Conservation (phyloP, 164 flowering plant species). For the Stephania yunnanensis region DNA sequence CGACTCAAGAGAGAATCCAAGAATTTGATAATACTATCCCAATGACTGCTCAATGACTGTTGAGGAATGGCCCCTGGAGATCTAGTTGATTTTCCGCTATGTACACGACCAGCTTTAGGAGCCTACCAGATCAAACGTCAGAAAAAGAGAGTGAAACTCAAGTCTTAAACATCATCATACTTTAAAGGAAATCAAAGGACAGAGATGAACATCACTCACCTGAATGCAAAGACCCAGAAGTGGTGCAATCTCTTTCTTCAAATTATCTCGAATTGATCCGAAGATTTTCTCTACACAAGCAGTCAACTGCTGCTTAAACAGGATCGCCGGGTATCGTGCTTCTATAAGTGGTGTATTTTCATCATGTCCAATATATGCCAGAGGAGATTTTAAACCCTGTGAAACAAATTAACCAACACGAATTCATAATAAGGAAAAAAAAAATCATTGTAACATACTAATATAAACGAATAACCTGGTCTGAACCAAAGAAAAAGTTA, state of each 20-base stretch:
- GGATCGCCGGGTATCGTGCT: constrained; percentile 84
- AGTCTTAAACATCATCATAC: background rate
- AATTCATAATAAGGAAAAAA: background rate
- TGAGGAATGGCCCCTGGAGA: constrained; percentile 63
- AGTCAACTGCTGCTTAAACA: constrained; percentile 87
- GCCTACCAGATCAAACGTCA: constrained; percentile 42
- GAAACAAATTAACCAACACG: background rate
- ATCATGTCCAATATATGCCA: constrained; percentile 55
- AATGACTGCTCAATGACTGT: constrained; percentile 60
- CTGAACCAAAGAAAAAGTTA: background rate
- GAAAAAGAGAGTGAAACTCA: background rate
- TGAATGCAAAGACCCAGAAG: constrained; percentile 71
- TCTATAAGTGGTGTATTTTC: constrained; percentile 62
- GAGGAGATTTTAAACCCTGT: constrained; percentile 69
- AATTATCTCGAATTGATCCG: constrained; percentile 84
- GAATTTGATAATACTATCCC: constrained; percentile 87
- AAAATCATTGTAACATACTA: too few relatives aligned
- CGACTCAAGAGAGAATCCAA: constrained; percentile 83
- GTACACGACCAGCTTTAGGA: constrained; percentile 60
- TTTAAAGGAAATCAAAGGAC: background rate
- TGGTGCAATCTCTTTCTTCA: constrained; percentile 83
- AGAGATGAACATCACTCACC: constrained; percentile 29
- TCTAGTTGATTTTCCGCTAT: constrained; percentile 64
- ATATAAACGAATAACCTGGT: background rate
- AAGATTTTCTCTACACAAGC: constrained; percentile 90